Evolutionary conservation across 2,329 filamentous ascomycete species (phyloP).

Genomic region (Colletotrichum lini): DNA sequence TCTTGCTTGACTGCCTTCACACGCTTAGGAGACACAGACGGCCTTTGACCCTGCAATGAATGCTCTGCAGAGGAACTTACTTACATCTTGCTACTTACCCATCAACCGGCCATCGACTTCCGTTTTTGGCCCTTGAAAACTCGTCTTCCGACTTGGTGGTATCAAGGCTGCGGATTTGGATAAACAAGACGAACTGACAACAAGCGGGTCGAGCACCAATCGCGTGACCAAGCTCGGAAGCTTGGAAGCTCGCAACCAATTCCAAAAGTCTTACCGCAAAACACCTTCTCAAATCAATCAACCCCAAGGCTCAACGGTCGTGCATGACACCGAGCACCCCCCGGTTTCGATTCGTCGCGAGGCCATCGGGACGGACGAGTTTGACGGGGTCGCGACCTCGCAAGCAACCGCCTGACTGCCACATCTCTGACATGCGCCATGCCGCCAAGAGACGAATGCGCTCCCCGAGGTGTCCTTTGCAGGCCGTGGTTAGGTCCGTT

Average conservation of each 20-base stretch:
- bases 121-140: no score
- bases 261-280: background rate
- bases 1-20: no score
- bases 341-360: background rate
- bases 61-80: background rate
- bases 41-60: background rate
- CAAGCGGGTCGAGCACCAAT: background rate
- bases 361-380: background rate
- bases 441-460: constrained; percentile 21
- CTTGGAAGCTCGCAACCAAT: background rate
- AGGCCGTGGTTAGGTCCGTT: background rate
- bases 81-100: background rate
- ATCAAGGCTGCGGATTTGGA: background rate
- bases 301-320: constrained; percentile 1
- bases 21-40: background rate
- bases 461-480: background rate
- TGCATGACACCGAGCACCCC: background rate
- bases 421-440: background rate
- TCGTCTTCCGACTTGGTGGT: background rate
- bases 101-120: background rate
- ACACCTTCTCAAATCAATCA: background rate
- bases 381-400: background rate
- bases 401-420: background rate
- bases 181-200: background rate
- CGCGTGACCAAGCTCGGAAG: no score